phyloP scores from a whole-genome alignment of 2,329 filamentous ascomycete genomes.

The Cercospora sojina region DNA sequence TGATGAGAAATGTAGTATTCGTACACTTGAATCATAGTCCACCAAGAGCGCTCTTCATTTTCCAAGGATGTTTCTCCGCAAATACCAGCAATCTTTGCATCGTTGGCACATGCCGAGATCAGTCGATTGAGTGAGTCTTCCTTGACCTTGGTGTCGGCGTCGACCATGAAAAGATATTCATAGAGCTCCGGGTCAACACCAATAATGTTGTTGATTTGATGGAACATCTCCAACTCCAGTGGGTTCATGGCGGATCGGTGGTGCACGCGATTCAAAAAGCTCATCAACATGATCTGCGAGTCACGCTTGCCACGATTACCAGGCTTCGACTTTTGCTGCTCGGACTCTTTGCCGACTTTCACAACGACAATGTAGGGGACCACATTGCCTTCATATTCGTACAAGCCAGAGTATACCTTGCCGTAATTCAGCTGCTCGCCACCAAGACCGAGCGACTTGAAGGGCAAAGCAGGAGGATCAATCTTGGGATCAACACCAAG shows the following conservation, averaged over 20 bases:
- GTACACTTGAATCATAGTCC: conserved; percentile 99
- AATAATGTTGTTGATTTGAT: conserved; percentile 99
- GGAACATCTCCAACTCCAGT: conserved; percentile 95
- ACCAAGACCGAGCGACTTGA: conserved; percentile 86
- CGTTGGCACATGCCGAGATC: conserved; percentile 87
- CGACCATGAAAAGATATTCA: conserved; percentile 95
- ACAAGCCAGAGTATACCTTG: conserved; percentile 96
- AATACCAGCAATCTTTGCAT: conserved; percentile 94
- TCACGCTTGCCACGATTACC: conserved; percentile 98
- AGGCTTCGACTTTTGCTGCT: conserved; percentile 85
- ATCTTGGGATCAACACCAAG: conserved; percentile 96
- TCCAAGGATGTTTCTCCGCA: conserved; percentile 95
- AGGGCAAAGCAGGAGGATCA: conserved; percentile 88
- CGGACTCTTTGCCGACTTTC: conserved; percentile 95
- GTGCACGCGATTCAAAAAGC: conserved; percentile 96
- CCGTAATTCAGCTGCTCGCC: conserved; percentile 95
- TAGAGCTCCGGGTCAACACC: conserved; percentile 96
- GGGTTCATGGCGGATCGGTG: conserved; percentile 93
- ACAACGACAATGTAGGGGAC: conserved; percentile 95
- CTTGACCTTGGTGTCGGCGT: conserved; percentile 91
- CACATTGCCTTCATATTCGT: conserved; percentile 96
- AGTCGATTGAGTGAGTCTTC: conserved; percentile 91
- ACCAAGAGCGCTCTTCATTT: conserved; percentile 93
- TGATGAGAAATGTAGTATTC: conserved; percentile 99
- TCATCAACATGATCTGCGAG: conserved; percentile 92